Evolutionary conservation across 2,329 filamentous ascomycete genomes (phyloP), one percentile per base, ranked within the genome.

Genomic region (Venturia nashicola): DNA sequence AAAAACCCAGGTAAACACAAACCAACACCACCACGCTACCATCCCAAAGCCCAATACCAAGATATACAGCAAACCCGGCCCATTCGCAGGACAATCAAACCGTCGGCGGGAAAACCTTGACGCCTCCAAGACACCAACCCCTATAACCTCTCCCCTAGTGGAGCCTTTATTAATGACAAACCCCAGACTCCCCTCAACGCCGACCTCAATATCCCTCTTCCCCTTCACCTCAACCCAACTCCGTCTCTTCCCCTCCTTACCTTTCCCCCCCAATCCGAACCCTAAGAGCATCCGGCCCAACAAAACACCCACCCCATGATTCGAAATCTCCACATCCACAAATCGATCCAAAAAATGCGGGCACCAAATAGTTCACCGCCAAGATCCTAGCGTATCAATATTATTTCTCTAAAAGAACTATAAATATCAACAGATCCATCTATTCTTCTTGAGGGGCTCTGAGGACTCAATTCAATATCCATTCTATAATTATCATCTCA

Each of bases 41-140:
- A 27, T 27, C 27, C 27, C 27, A 27, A 27, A 27, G 2, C 27
- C 27, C 27, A 27, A 27, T 2, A 4, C 27, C 27, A 27, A 27
- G 4, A 27, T 27, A 27, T 2, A 27, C 27, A 27, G 27, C 27
- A 27, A 27, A 2, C 2, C 27, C 27, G 4, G 27, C 4, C 27
- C 27, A 27, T 27, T 27, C 27, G 4, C 27, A 27, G 4, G 4
- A 27, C 27, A 27, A 2, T 27, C 27, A 27, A 27, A 27, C 27
- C 27, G 27, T 27, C 2, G 2, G 27, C 2, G 44, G 44, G 8
- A 46, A 70, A 64, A 76, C 46, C 57, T 72, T 68, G 43, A 76
- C 72, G 0, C 74, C 74, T 0, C 74, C 74, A 68, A 76, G 76
- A 62, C 70, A 74, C 73, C 73, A 76, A 0, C 74, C 74, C 66